Conservation (phyloP, 2,329 filamentous ascomycete genomes). For the Fusarium sp. region DNA sequence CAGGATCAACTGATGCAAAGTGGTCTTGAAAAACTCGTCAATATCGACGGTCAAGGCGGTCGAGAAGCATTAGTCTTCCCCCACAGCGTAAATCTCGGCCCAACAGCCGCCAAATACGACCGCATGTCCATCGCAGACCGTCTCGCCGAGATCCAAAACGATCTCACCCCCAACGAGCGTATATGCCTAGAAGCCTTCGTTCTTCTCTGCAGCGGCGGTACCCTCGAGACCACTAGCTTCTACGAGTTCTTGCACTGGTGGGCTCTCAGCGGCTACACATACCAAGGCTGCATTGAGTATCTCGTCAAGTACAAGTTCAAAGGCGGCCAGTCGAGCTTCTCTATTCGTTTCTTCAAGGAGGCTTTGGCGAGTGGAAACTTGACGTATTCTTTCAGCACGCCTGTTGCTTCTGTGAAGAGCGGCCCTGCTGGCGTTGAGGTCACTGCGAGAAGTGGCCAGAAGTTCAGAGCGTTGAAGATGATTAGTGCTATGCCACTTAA, state of each 20-base stretch:
- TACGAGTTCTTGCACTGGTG: conserved; percentile 60
- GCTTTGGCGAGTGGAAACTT: conserved; percentile 50
- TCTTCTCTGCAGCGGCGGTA: conserved; percentile 54
- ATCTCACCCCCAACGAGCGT: conserved; percentile 53
- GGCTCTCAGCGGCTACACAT: conserved; percentile 54
- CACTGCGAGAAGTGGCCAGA: conserved; percentile 43
- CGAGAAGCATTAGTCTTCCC: conserved; percentile 53
- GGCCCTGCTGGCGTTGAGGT: conserved; percentile 44
- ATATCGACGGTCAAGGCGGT: conserved; percentile 53
- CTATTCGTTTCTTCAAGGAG: conserved; percentile 56
- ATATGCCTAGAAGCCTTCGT: conserved; percentile 52
- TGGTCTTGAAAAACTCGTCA: conserved; percentile 54
- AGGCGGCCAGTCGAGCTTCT: conserved; percentile 56
- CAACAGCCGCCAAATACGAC: conserved; percentile 49
- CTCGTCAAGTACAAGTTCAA: conserved; percentile 54
- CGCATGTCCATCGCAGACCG: conserved; percentile 54
- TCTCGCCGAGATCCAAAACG: conserved; percentile 50
- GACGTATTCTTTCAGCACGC: conserved; percentile 52
- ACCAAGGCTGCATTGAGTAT: conserved; percentile 50
- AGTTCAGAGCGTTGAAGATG: conserved; percentile 44
- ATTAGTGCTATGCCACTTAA: conserved; percentile 57
- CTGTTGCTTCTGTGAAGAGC: conserved; percentile 47
- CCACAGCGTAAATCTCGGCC: conserved; percentile 47
- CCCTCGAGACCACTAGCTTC: conserved; percentile 54
- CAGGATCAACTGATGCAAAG: conserved; percentile 45